Conservation (phyloP, 345 rosid genomes). For the Acer yangbiense region DNA sequence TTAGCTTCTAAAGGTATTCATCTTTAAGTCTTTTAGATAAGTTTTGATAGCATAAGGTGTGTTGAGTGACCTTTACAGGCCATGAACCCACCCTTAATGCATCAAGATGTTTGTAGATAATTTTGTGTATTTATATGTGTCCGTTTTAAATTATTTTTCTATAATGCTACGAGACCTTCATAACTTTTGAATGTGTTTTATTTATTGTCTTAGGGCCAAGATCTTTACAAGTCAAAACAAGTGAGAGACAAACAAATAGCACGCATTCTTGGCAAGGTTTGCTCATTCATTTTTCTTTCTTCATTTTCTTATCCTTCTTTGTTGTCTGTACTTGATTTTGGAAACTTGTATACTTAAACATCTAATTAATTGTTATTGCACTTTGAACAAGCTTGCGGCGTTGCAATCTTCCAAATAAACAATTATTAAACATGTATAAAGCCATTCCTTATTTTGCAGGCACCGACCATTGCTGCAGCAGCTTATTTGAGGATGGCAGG, state of each 20-base stretch:
- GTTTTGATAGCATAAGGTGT: background rate
- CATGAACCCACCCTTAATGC: background rate
- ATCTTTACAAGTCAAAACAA: slow-evolving; percentile 79
- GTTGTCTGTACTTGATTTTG: background rate
- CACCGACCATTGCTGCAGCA: slow-evolving; percentile 95
- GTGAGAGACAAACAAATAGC: slow-evolving; percentile 94
- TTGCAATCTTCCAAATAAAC: background rate
- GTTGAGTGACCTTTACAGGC: background rate
- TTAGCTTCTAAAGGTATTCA: background rate
- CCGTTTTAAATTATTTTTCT: background rate
- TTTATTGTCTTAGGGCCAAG: slow-evolving; percentile 59
- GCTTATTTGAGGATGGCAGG: slow-evolving; percentile 97
- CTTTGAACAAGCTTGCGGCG: background rate
- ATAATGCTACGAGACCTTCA: background rate
- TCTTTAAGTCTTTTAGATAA: background rate
- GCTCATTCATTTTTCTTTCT: slow-evolving; percentile 14
- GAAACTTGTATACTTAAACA: background rate
- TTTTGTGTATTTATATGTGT: slow-evolving; percentile 1
- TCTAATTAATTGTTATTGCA: background rate
- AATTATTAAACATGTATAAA: background rate
- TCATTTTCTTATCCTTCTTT: background rate
- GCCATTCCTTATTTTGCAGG: slow-evolving; percentile 39
- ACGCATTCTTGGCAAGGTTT: slow-evolving; percentile 91
- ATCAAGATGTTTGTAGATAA: background rate
- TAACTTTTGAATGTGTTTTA: background rate